Base-by-base conservation (phyloP, 2,329 filamentous ascomycete species). In the Alternaria arbusti region DNA sequence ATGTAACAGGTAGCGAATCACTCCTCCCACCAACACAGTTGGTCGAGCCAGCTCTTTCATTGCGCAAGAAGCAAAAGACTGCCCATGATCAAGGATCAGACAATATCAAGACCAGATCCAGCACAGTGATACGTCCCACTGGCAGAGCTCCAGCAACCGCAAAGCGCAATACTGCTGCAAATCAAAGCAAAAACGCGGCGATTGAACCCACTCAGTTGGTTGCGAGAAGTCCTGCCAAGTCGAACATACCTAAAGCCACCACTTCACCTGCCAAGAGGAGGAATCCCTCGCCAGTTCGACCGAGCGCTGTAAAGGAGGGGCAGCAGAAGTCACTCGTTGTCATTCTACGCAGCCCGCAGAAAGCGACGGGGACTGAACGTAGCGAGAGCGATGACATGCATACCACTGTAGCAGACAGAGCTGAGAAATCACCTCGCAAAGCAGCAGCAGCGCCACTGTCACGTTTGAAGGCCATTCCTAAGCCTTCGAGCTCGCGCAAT, bases 21-120 rank as follows among this genome's bases (percentile, higher is more conserved):
- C 45, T 17, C 10, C 30, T 40, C 11, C 49, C 50, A 17, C 8
- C 49, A 20, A 46, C 23, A 23, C 52, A 90, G 20, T n/a, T 55
- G 12, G 25, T 32, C 5, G 49, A 54, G 15, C 47, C 43, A 15
- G 26, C 10, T 10, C 46, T 23, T 9, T 43, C 43, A 22, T 57
- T 46, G 17, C 57, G 47, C 12, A 66, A 56, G 57, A 66, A 64
- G 40, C 20, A 26, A 17, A 63, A 54, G 22, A 40, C 26, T 44
- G 22, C 20, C 22, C 46, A 36, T 22, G 59, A 30, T 11, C 54
- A 46, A 44, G 36, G 25, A 30, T 10, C 2, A 49, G 28, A 22
- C 20, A 7, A 22, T 23, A 5, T 13, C 20, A 17, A 54, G 22
- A 22, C 12, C 9, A 12, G 10, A 12, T 6, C 17, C 22, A 13